phyloP scores from a whole-genome alignment of 495 filamentous ascomycete genomes.

The Neurospora cerealis region DNA sequence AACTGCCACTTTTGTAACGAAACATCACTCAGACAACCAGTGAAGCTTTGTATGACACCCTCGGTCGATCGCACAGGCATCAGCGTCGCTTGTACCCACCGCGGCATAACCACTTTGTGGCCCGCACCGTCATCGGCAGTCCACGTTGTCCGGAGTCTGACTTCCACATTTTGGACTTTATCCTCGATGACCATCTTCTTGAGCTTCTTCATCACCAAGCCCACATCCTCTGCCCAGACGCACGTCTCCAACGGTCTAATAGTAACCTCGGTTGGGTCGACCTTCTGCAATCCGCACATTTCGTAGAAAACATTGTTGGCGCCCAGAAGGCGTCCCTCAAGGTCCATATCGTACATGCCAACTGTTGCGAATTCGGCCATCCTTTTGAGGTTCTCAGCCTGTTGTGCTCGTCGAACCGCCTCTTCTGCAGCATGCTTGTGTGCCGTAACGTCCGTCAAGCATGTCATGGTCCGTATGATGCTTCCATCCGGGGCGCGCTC shows the following conservation, averaged over 20 bases:
- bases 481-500: conserved; percentile 27
- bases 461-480: conserved; percentile 31
- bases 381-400: conserved; percentile 38
- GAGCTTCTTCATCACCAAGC: conserved; percentile 16
- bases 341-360: conserved; percentile 38
- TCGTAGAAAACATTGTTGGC: conserved; percentile 38
- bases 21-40: conserved; percentile 29
- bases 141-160: conserved; percentile 25
- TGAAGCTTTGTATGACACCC: conserved; percentile 24
- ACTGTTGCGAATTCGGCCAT: conserved; percentile 39
- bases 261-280: conserved; percentile 18
- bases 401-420: conserved; percentile 32
- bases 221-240: conserved; percentile 21
- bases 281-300: conserved; percentile 28
- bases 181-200: conserved; percentile 18
- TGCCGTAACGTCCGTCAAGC: conserved; percentile 35
- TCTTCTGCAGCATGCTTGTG: conserved; percentile 34
- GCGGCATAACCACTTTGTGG: conserved; percentile 18
- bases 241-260: conserved; percentile 29
- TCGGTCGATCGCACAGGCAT: conserved; percentile 24
- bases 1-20: conserved; percentile 30
- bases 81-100: conserved; percentile 26
- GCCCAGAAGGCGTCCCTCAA: conserved; percentile 29
- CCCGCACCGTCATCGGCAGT: conserved; percentile 20
- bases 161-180: conserved; percentile 22